These are phyloP conservation scores for Singerocomus inundabilis DNA, from an alignment of 1,284 basidiomycete species.

Conservation along the genomic window DNA sequence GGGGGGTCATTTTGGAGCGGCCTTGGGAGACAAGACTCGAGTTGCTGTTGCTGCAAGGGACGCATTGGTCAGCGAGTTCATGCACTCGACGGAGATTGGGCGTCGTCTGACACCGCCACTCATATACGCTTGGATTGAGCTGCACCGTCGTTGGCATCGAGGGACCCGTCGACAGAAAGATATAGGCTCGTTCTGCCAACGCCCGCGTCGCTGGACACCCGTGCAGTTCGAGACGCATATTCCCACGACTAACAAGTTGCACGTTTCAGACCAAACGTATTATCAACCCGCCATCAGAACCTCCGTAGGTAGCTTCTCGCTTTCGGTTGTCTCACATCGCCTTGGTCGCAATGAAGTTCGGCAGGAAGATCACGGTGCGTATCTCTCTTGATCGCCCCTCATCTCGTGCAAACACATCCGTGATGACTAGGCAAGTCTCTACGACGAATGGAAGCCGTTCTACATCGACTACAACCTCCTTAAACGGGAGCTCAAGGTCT, in stretches of 20 bases:
- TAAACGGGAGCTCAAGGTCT: constrained; percentile 87
- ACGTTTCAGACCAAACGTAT: background rate
- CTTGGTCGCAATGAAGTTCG: constrained; percentile 72
- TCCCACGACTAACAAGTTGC: constrained; percentile 7
- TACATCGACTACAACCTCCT: constrained; percentile 89
- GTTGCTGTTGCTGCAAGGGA: constrained; percentile 7
- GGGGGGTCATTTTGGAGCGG: constrained; percentile 17
- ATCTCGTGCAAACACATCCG: background rate
- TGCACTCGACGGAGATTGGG: background rate
- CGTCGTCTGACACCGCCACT: background rate
- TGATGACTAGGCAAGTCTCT: constrained; percentile 67
- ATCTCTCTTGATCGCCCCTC: background rate
- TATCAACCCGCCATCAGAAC: background rate
- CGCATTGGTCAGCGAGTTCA: constrained; percentile 14
- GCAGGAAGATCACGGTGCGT: constrained; percentile 80
- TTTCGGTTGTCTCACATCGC: background rate
- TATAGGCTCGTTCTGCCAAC: background rate
- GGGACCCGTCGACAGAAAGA: background rate
- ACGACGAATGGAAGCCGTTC: constrained; percentile 87
- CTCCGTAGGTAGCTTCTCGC: background rate
- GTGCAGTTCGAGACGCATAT: background rate
- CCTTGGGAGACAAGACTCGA: constrained; percentile 8
- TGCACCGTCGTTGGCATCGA: too few species aligned
- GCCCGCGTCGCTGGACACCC: background rate
- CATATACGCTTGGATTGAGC: background rate